Percentiles rank a stretch among this genome's conserved stretches.
Evolutionary conservation across 2,329 filamentous ascomycete species (phyloP).

Genomic region (Diaporthe helianthi): DNA sequence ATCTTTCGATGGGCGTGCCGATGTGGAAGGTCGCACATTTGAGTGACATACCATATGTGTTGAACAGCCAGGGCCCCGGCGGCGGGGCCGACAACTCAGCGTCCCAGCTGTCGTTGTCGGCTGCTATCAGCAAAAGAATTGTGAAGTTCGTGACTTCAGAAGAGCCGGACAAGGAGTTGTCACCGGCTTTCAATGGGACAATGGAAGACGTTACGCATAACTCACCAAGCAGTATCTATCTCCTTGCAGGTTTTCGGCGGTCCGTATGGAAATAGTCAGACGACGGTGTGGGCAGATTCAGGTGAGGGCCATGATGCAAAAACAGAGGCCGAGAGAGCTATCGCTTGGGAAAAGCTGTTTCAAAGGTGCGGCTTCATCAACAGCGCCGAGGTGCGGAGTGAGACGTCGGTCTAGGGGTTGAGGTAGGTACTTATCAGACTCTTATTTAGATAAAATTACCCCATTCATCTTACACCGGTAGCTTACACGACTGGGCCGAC

Average conservation of each 20-base stretch:
- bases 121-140: neutral
- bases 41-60: slow-evolving; percentile 44
- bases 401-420: neutral
- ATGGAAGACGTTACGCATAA: neutral
- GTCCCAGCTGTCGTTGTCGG: slow-evolving; percentile 32
- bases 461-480: too few relatives aligned
- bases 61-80: slow-evolving; percentile 40
- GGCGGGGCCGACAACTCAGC: slow-evolving; percentile 38
- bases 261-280: neutral
- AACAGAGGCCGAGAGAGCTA: slow-evolving; percentile 31
- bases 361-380: slow-evolving; percentile 40
- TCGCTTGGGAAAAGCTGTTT: slow-evolving; percentile 38
- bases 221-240: neutral
- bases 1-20: slow-evolving; percentile 42
- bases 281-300: neutral
- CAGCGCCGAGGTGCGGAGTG: slow-evolving; percentile 20
- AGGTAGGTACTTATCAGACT: neutral
- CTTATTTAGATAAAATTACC: too few relatives aligned
- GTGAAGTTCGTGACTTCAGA: neutral
- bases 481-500: too few relatives aligned
- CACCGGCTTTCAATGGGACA: neutral
- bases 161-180: neutral
- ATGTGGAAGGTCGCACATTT: slow-evolving; percentile 45
- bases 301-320: neutral
- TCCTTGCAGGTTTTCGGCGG: slow-evolving; percentile 25